These are phyloP conservation scores for Russula emetica DNA, from an alignment of 768 basidiomycete species.

Conservation along the genomic window DNA sequence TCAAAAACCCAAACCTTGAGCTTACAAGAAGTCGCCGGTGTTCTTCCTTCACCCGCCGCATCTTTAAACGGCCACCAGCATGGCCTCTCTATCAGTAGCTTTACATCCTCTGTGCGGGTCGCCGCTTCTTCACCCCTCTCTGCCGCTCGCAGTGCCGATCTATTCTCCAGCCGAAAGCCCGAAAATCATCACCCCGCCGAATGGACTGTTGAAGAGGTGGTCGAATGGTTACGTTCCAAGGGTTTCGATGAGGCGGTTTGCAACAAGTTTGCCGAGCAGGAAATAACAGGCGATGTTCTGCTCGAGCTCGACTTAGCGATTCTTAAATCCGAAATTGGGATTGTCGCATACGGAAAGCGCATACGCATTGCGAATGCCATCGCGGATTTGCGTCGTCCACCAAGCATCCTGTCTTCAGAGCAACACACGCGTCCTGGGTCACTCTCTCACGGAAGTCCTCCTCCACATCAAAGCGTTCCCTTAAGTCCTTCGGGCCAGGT, in stretches of 20 bases:
- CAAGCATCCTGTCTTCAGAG: conserved; percentile 49
- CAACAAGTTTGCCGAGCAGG: conserved; percentile 91
- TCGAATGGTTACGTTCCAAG: conserved; percentile 79
- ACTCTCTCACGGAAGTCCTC: conserved; percentile 32
- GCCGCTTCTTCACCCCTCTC: conserved; percentile 9
- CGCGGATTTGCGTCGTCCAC: conserved; percentile 73
- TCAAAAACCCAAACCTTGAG: conserved; percentile 17
- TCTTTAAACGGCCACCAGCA: conserved; percentile 30
- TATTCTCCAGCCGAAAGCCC: conserved; percentile 31
- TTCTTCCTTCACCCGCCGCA: conserved; percentile 35
- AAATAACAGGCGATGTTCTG: conserved; percentile 95
- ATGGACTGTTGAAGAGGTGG: conserved; percentile 86
- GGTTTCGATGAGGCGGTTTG: conserved; percentile 83
- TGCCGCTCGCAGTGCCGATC: conserved; percentile 2
- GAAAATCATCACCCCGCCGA: conserved; percentile 50
- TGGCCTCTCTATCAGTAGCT: conserved; percentile 25
- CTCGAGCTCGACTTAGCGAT: conserved; percentile 89
- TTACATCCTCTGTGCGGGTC: conserved; percentile 15
- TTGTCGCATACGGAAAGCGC: conserved; percentile 91
- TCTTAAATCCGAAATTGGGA: conserved; percentile 90
- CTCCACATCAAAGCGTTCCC: conserved; percentile 20
- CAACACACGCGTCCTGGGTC: conserved; percentile 35
- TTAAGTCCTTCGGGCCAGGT: conserved; percentile 23
- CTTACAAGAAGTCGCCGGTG: conserved; percentile 32
- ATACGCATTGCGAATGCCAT: conserved; percentile 92